phyloP scores from a whole-genome alignment of 2,329 filamentous ascomycete genomes.

The Clarireedia homoeocarpa region DNA sequence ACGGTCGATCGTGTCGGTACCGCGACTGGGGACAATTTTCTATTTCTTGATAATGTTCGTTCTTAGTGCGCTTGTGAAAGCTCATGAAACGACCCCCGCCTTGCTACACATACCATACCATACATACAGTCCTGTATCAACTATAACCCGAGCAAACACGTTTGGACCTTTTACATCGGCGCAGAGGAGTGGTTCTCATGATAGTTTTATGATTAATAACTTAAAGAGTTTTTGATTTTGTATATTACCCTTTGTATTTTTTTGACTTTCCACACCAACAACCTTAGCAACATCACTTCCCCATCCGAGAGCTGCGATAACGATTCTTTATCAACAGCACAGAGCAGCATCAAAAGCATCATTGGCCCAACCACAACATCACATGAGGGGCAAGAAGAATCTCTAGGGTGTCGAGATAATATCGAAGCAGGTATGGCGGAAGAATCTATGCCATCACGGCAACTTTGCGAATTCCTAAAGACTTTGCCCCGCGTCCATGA shows the following conservation, averaged over 20 bases:
- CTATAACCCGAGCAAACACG: background rate
- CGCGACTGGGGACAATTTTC: too few relatives aligned
- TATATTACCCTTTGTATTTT: background rate
- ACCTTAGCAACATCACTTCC: background rate
- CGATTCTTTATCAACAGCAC: conserved; percentile 9
- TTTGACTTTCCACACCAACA: background rate
- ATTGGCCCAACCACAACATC: background rate
- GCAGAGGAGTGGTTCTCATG: background rate
- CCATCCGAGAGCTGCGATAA: background rate
- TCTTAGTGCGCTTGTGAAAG: background rate
- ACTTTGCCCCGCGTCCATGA: conserved; percentile 65
- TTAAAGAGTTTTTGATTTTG: background rate
- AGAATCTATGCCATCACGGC: conserved; percentile 43
- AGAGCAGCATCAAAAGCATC: background rate
- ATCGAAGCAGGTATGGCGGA: background rate
- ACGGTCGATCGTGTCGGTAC: too few relatives aligned
- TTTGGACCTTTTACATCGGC: background rate
- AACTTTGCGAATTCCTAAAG: conserved; percentile 76
- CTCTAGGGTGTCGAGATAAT: background rate
- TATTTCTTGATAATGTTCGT: too few relatives aligned
- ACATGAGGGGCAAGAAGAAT: background rate
- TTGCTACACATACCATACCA: background rate
- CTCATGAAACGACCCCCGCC: conserved; percentile 1
- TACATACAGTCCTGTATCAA: background rate
- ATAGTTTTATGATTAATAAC: background rate